Percentiles rank a stretch among this genome's conserved stretches.
Conservation (phyloP, 805 yeast genomes). For the Wickerhamiella alocasiicola region DNA sequence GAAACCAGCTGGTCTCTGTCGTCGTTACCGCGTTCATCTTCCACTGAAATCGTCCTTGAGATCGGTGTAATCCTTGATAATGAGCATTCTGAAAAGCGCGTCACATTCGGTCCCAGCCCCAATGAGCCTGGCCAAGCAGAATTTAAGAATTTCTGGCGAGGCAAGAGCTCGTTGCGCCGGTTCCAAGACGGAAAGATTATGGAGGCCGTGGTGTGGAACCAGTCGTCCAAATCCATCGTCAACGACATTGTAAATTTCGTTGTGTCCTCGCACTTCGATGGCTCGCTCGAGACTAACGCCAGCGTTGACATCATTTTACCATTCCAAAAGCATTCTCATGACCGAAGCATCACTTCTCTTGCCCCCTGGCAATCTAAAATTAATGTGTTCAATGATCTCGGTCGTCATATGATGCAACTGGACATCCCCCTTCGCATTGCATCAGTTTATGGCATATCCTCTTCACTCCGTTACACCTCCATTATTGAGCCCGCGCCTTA, state of each 20-base stretch:
- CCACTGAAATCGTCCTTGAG: slow-evolving; percentile 6
- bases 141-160: slow-evolving; percentile 85
- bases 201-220: slow-evolving; percentile 80
- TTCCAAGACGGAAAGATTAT: slow-evolving; percentile 86
- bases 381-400: slow-evolving; percentile 39
- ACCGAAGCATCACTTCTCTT: slow-evolving; percentile 38
- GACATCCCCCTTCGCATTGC: slow-evolving; percentile 61
- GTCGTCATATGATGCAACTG: slow-evolving; percentile 36
- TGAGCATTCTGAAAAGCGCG: slow-evolving; percentile 62
- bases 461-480: slow-evolving; percentile 67
- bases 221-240: slow-evolving; percentile 46
- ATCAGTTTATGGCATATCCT: slow-evolving; percentile 58
- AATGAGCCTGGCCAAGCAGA: slow-evolving; percentile 43
- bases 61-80: slow-evolving; percentile 63
- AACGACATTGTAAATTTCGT: slow-evolving; percentile 52
- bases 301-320: slow-evolving; percentile 31
- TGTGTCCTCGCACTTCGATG: slow-evolving; percentile 47
- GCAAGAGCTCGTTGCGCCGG: slow-evolving; percentile 70
- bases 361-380: slow-evolving; percentile 23
- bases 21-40: slow-evolving; percentile 13
- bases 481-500: slow-evolving; percentile 72
- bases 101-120: slow-evolving; percentile 75
- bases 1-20: slow-evolving; percentile 19
- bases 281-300: slow-evolving; percentile 12
- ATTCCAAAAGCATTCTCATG: slow-evolving; percentile 33